Evolutionary conservation across 441 rosid genomes (phyloP).

Genomic region (Gossypium lobatum): DNA sequence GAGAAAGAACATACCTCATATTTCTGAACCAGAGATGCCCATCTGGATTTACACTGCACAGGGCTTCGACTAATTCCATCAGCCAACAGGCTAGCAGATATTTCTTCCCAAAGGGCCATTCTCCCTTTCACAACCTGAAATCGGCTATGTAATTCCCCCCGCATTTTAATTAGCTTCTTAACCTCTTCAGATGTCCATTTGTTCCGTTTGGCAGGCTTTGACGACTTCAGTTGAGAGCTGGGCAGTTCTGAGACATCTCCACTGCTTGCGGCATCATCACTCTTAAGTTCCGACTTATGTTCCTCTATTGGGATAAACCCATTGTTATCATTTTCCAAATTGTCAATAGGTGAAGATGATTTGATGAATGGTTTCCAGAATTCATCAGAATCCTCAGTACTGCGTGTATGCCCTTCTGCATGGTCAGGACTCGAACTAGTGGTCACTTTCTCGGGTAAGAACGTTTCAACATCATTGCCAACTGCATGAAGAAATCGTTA

Average conservation of each 20-base stretch:
- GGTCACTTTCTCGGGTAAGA: slow-evolving; percentile 38
- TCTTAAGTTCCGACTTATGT: slow-evolving; percentile 20
- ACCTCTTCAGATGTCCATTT: slow-evolving; percentile 91
- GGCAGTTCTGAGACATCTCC: slow-evolving; percentile 35
- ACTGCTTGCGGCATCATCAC: slow-evolving; percentile 29
- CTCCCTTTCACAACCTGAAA: slow-evolving; percentile 76
- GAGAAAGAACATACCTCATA: slow-evolving; percentile 50
- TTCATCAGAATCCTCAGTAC: slow-evolving; percentile 37
- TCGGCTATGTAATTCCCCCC: slow-evolving; percentile 59
- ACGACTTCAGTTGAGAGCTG: slow-evolving; percentile 39
- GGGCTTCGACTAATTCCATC: slow-evolving; percentile 69
- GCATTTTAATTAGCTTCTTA: slow-evolving; percentile 60
- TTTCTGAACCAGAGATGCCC: slow-evolving; percentile 85
- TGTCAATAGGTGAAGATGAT: slow-evolving; percentile 32
- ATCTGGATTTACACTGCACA: slow-evolving; percentile 78
- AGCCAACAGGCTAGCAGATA: slow-evolving; percentile 50
- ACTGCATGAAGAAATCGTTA: slow-evolving; percentile 27
- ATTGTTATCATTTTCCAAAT: slow-evolving; percentile 21
- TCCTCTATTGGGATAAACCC: slow-evolving; percentile 19
- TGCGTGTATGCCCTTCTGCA: slow-evolving; percentile 18
- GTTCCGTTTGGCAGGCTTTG: slow-evolving; percentile 45
- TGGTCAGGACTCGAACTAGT: slow-evolving; percentile 30
- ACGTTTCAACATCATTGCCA: slow-evolving; percentile 31
- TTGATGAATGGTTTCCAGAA: slow-evolving; percentile 57
- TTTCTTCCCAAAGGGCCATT: slow-evolving; percentile 96